Evolutionary conservation across 495 filamentous ascomycete species (phyloP).

Genomic region (Xylaria palmicola): DNA sequence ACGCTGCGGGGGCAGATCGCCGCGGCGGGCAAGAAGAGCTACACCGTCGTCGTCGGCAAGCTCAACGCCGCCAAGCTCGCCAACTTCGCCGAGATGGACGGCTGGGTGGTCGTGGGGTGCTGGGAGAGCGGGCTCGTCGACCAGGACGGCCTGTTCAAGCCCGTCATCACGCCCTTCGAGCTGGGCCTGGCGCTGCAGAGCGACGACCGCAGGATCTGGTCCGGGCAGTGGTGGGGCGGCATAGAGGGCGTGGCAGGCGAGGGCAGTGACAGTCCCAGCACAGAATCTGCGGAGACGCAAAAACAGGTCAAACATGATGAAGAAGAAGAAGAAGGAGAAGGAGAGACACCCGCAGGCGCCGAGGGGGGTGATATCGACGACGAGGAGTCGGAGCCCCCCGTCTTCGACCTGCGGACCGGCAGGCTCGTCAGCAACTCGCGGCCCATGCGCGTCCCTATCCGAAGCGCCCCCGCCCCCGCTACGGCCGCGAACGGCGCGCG

Average conservation of each 20-base stretch:
- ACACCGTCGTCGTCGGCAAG: constrained; percentile 95
- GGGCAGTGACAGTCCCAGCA: constrained; percentile 1
- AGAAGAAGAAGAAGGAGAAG: no score
- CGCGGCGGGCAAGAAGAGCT: constrained; percentile 83
- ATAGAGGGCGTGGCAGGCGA: constrained; percentile 55
- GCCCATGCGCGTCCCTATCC: constrained; percentile 60
- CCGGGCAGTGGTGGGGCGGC: constrained; percentile 72
- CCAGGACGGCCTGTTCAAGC: constrained; percentile 74
- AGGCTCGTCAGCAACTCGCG: constrained; percentile 78
- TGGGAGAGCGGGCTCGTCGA: constrained; percentile 93
- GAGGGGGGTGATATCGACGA: constrained; percentile 37
- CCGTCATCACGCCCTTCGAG: constrained; percentile 91
- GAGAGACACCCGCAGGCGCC: constrained; percentile 21
- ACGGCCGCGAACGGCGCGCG: constrained; percentile 22
- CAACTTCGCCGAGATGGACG: constrained; percentile 92
- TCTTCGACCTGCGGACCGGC: constrained; percentile 89
- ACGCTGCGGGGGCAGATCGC: constrained; percentile 68
- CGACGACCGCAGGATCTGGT: constrained; percentile 73
- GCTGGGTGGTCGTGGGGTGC: constrained; percentile 96
- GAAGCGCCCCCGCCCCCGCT: constrained; percentile 30
- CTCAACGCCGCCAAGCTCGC: constrained; percentile 93
- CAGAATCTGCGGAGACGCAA: constrained; percentile 14
- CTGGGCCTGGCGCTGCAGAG: constrained; percentile 68
- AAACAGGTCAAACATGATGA: no score
- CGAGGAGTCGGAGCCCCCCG: constrained; percentile 66